Evolutionary conservation across 192 early-diverging fungal genomes (phyloP), one percentile per base, ranked within the genome.

Genomic region (Oehlia diaphana): DNA sequence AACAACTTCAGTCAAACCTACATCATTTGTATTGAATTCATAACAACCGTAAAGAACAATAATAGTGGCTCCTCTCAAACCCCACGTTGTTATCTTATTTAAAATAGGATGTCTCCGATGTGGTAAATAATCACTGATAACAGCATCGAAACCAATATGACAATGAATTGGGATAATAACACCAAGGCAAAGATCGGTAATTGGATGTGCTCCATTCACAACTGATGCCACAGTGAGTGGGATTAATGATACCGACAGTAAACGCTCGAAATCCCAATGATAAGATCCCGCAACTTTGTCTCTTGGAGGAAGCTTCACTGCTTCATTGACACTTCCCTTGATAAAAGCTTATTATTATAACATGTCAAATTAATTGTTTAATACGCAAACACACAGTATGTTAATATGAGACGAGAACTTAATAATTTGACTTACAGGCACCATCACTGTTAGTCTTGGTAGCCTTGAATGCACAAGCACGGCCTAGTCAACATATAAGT

Each of bases 201-300:
- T 88, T 9, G 96, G 93, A 81, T 92, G 87, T 63, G 95, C 89
- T n/a, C 97, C 97, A 47, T 90, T 85, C 75, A 92, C 80, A 61
- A 95, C 85, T 50, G 95, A 93, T n/a, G 92, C 90, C 19, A 85
- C 91, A 63, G 96, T 82, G 33, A 97, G 82, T 28, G 96, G 96
- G 31, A 95, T 81, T 74, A 93, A 81, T 28, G 92, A 89, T 53
- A 94, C 31, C 63, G 92, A 90, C 26, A 96, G 82, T n/a, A 89
- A 90, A 63, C 98, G 96, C 83, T 99, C 98, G 82, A 93, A 88
- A 89, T 93, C 91, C 98, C 98, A 99, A 89, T 98, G 98, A 85
- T 96, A 94, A 62, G 95, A 95, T 28, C 98, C 98, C 82, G 94
- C 90, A 58, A 92, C 85, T 79, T 89, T 89, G 86, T 92, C 76